Evolutionary conservation across 1,284 basidiomycete genomes (phyloP).

Genomic region (Cryptococcus sp.): DNA sequence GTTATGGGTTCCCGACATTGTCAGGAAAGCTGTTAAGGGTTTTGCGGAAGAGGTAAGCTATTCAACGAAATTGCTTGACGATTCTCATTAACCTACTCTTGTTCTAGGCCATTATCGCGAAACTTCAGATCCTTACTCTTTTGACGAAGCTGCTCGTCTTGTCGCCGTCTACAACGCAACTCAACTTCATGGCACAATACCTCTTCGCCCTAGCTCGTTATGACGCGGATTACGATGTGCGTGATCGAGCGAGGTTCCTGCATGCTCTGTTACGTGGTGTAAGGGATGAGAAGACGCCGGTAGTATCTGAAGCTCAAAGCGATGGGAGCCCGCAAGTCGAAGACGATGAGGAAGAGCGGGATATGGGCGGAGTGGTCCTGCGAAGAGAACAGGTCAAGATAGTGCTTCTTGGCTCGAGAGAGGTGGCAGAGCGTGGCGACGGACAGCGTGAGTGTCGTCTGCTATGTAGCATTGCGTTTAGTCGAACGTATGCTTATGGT

Average conservation of each 20-base stretch:
- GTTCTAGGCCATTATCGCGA: constrained; percentile 64
- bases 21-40: constrained; percentile 70
- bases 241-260: constrained; percentile 81
- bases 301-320: neutral
- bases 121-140: constrained; percentile 78
- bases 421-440: constrained; percentile 26
- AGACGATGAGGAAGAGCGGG: constrained; percentile 51
- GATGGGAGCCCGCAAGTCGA: too few relatives aligned
- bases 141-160: constrained; percentile 77
- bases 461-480: neutral
- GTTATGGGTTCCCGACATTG: constrained; percentile 79
- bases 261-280: constrained; percentile 66
- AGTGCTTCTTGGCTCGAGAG: constrained; percentile 74
- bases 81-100: constrained; percentile 1
- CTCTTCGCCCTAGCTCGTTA: constrained; percentile 82
- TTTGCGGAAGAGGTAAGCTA: constrained; percentile 68
- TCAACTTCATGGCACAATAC: constrained; percentile 64
- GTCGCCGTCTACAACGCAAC: constrained; percentile 59
- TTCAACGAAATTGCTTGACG: neutral
- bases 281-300: constrained; percentile 21
- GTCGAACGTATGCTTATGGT: neutral
- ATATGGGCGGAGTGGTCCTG: constrained; percentile 69
- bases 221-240: constrained; percentile 80
- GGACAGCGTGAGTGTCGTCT: constrained; percentile 5
- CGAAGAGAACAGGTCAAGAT: constrained; percentile 76